Base-by-base conservation (phyloP, 768 basidiomycete genomes). In the Trametes villosa region DNA sequence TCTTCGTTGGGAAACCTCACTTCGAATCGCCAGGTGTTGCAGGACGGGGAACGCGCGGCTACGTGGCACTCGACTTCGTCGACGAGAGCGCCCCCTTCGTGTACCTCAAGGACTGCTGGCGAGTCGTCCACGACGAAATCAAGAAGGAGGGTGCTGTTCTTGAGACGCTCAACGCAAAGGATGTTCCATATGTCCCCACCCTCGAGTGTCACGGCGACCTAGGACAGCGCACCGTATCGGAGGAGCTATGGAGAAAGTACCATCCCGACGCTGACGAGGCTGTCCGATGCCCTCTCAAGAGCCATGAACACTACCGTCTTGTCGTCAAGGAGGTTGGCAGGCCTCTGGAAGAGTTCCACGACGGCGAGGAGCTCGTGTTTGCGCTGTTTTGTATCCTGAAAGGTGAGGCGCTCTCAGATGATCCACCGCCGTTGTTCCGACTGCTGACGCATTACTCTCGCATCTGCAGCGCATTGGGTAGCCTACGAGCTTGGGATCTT, bases 71-170 rank as follows among this genome's bases (percentile, higher is more conserved):
- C 38, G 61, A 62, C 26, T 26, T 41, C 9, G 15, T 27, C 15
- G 26, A 33, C 22, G 11, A 13, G 33, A 22, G 12, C 6, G 22
- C 20, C 13, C 4, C 33, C 6, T 46, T 63, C 24, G 65, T 63
- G 0, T 66, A 57, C 18, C 40, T 66, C 24, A 66, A 63, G 55
- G 65, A 66, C 42, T 34, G 45, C 8, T 66, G 65, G 65, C 53
- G 61, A 0, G 31, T 53, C n/a, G 44, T 26, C 13, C 20, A 33
- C 6, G 11, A 12, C 12, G 34, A 9, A 4, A 29, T 55, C 17
- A 8, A 46, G 33, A 22, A 49, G 18, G 65, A 66, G 47, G 55
- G 62, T 1, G 55, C 51, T 3, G 38, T 54, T 4, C 49, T 59
- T 13, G 9, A 36, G 20, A 11, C 48, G 4, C 52, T 66, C 18